Evolutionary conservation across 805 yeast species (phyloP).

Genomic region (Debaryomyces hansenii): DNA sequence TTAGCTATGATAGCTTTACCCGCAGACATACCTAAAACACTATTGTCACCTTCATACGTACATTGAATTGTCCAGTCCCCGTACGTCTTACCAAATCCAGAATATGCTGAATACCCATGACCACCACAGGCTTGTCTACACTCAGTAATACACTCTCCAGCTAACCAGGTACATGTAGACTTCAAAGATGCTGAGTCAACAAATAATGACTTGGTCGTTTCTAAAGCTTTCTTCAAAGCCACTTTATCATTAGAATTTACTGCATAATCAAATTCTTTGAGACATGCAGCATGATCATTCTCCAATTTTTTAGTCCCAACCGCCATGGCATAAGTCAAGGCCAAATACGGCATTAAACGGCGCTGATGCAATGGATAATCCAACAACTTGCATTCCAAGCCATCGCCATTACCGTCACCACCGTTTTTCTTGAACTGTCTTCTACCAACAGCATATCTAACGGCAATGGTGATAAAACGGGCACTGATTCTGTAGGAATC

Average conservation of each 20-base stretch:
- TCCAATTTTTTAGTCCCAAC: slow-evolving; percentile 67
- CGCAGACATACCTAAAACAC: slow-evolving; percentile 76
- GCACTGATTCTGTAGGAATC: slow-evolving; percentile 83
- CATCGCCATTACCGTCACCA: slow-evolving; percentile 20
- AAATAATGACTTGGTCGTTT: slow-evolving; percentile 72
- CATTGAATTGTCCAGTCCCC: slow-evolving; percentile 97
- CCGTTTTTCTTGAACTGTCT: slow-evolving; percentile 67
- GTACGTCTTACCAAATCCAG: slow-evolving; percentile 86
- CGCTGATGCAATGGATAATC: slow-evolving; percentile 90
- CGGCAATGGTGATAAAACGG: slow-evolving; percentile 78
- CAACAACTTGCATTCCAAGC: slow-evolving; percentile 66
- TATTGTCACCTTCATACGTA: slow-evolving; percentile 98
- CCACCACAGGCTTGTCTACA: slow-evolving; percentile 95
- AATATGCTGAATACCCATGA: slow-evolving; percentile 91
- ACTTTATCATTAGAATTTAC: slow-evolving; percentile 50
- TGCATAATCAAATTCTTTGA: slow-evolving; percentile 55
- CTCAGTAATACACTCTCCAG: slow-evolving; percentile 79
- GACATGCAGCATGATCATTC: slow-evolving; percentile 48
- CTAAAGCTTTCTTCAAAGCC: slow-evolving; percentile 47
- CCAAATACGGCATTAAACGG: slow-evolving; percentile 80
- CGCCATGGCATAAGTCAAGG: slow-evolving; percentile 73
- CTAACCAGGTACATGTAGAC: slow-evolving; percentile 86
- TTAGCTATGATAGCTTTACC: slow-evolving; percentile 74
- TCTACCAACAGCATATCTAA: slow-evolving; percentile 86
- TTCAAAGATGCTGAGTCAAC: slow-evolving; percentile 85